Percentiles rank a stretch among this genome's conserved stretches.
Conservation (phyloP, 192 early-diverging fungal genomes). For the Geranomyces variabilis region DNA sequence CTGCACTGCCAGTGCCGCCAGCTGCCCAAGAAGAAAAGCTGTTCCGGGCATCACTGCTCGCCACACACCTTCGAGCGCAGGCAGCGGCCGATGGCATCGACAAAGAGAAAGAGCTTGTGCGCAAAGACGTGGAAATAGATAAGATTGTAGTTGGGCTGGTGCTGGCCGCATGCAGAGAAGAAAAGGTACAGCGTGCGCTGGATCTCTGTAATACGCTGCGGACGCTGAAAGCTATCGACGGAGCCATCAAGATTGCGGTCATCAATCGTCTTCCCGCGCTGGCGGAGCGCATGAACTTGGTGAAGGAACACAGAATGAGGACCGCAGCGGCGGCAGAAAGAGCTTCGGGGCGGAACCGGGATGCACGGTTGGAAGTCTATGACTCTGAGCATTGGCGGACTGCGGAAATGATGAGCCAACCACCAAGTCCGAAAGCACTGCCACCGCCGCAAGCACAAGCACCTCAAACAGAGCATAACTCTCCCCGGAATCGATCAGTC, state of each 20-base stretch:
- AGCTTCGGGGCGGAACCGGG: not conserved
- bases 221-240: conserved; percentile 71
- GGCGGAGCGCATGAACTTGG: conserved; percentile 76
- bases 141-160: conserved; percentile 77
- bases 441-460: not conserved
- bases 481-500: not conserved
- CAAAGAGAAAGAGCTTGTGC: conserved; percentile 42
- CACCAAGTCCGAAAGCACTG: not conserved
- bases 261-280: conserved; percentile 64
- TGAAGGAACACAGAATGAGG: conserved; percentile 49
- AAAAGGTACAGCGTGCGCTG: conserved; percentile 74
- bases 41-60: conserved; percentile 56
- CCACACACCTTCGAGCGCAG: conserved; percentile 62
- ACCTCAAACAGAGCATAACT: not conserved
- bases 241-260: conserved; percentile 82
- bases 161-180: conserved; percentile 76
- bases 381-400: not conserved
- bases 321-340: not conserved
- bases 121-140: conserved; percentile 75
- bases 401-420: not conserved
- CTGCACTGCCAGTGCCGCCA: too few species aligned
- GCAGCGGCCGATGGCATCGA: conserved; percentile 41
- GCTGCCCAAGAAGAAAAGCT: conserved; percentile 11
- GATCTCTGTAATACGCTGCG: conserved; percentile 73
- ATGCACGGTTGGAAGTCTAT: not conserved